Base-by-base conservation (phyloP, 2,329 filamentous ascomycete species). In the Fusarium sp. region DNA sequence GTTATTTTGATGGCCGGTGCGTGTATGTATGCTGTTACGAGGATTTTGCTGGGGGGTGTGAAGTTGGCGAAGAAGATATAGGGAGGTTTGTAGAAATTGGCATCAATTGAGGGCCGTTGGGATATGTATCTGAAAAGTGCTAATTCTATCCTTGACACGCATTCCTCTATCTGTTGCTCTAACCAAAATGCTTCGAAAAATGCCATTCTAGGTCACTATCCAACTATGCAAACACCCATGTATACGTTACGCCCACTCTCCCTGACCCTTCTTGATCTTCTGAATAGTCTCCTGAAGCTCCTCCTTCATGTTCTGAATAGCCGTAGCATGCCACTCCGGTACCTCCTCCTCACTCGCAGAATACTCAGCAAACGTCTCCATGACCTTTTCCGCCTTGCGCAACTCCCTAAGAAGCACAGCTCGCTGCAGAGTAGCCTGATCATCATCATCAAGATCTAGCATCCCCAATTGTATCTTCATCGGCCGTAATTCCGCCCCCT, bases 401-500 rank as follows among this genome's bases (percentile, higher is more conserved):
- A 73, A 4, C 13, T 73, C 71, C 3, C 71, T 31, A 2, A 74
- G 4, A 1, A 73, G 18, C 1, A 73, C 48, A 13, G 67, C 52
- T 0, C 31, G 24, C 2, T 73, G 65, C 1, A 73, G 48, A 0
- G 68, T 74, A 0, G 63, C 71, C 10, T 73, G 71, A 4, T 74
- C 71, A 4, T 73, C 71, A 2, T 72, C 71, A 0, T 73, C 71
- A 6, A 73, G 64, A 11, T 74, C 71, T 6, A 73, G 0, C 24
- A 74, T 72, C 0, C 71, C 71, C 3, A 73, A 9, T 2, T 74
- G 71, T 2, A 73, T 68, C 41, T 73, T 73, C 48, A 74, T 72
- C 1, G 71, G 71, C 2, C 50, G 60, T 5, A 72, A 4, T 4
- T 58, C 56, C 0, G 68, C 37, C 0, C 48, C 59, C 1, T 72